These are phyloP conservation scores for Eucommia ulmoides DNA, from an alignment of 257 asterid genomes.

Conservation along the genomic window DNA sequence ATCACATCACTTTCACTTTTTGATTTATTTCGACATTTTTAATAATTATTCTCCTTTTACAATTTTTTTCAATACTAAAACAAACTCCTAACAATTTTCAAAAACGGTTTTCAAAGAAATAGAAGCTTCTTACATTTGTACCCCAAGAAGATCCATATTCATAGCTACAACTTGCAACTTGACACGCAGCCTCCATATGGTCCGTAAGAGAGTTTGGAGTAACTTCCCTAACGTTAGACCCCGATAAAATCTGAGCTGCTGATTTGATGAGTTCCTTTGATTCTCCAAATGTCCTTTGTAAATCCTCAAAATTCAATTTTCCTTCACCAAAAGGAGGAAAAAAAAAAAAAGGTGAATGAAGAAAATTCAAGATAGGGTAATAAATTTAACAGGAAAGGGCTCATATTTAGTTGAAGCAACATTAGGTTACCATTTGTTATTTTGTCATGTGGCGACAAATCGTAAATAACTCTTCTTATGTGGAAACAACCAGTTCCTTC, in stretches of 20 bases:
- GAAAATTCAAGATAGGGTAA: no score
- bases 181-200: slow-evolving; percentile 13
- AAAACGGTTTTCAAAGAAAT: no score
- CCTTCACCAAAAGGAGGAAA: no score
- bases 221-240: not conserved
- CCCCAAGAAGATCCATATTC: slow-evolving; percentile 23
- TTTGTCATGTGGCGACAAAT: not conserved
- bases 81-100: no score
- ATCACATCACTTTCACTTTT: no score
- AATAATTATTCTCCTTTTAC: no score
- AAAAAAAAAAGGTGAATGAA: no score
- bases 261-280: slow-evolving; percentile 11
- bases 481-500: not conserved
- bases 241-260: slow-evolving; percentile 8
- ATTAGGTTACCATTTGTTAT: slow-evolving; percentile 7
- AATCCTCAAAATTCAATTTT: no score
- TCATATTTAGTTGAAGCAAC: not conserved
- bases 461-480: not conserved
- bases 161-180: slow-evolving; percentile 16
- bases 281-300: slow-evolving; percentile 13
- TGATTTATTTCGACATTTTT: no score
- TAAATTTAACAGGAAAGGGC: no score
- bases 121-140: slow-evolving; percentile 22
- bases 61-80: no score
- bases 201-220: slow-evolving; percentile 1